A percentile compares a stretch with the other conserved stretches of the same genome.
These are phyloP conservation scores for Petunia axillaris DNA, from an alignment of 257 asterid species.

Conservation along the genomic window DNA sequence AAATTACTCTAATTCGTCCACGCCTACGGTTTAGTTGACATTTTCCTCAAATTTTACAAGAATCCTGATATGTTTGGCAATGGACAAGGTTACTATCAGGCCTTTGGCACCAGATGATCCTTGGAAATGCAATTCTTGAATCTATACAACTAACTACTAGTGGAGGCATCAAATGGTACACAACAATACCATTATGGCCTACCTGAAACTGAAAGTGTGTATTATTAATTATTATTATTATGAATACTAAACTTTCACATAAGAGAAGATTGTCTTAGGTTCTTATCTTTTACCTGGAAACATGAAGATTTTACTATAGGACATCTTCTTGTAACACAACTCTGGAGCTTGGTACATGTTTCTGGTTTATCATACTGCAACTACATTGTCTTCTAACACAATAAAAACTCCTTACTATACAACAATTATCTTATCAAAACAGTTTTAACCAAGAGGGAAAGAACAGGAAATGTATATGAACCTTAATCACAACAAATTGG, in stretches of 20 bases:
- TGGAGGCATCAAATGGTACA: background rate
- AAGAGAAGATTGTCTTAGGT: background rate
- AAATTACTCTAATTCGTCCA: too few species aligned
- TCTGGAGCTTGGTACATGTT: background rate
- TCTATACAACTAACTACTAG: background rate
- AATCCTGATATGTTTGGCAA: too few species aligned
- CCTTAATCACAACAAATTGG: constrained; percentile 58
- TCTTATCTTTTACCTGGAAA: background rate
- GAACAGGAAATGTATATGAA: background rate
- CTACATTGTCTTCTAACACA: constrained; percentile 9
- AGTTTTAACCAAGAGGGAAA: background rate
- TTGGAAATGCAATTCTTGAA: background rate
- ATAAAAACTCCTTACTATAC: background rate
- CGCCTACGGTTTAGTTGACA: too few species aligned
- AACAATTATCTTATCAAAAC: background rate
- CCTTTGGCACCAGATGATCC: background rate
- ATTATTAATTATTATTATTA: background rate
- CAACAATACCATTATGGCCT: background rate
- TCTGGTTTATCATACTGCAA: background rate
- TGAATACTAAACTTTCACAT: background rate
- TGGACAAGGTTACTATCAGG: too few species aligned
- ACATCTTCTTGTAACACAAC: too few species aligned
- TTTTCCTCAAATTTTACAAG: too few species aligned
- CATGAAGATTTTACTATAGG: background rate
- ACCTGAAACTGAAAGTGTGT: background rate